Evolutionary conservation across 2,329 filamentous ascomycete genomes (phyloP).

Genomic region (Ascochyta lentis): DNA sequence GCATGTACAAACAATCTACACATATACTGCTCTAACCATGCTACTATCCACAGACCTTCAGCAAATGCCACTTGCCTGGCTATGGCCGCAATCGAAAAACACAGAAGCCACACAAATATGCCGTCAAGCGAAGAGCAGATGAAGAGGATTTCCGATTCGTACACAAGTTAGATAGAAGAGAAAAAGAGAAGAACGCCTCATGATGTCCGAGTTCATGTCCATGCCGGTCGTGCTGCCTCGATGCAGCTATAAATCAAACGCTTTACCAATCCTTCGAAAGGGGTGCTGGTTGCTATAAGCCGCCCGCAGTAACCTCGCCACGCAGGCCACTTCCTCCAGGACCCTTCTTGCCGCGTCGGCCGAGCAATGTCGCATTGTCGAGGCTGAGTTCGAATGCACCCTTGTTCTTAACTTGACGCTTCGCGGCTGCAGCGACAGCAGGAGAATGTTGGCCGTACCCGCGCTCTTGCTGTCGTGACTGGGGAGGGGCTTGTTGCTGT

Average conservation of each 20-base stretch:
- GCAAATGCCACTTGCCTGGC: neutral
- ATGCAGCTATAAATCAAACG: slow-evolving; percentile 14
- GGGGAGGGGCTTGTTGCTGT: slow-evolving; percentile 54
- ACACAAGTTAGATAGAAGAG: neutral
- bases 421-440: slow-evolving; percentile 81
- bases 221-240: slow-evolving; percentile 16
- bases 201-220: slow-evolving; percentile 21
- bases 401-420: slow-evolving; percentile 78
- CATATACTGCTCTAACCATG: slow-evolving; percentile 4
- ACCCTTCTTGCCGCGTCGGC: slow-evolving; percentile 66
- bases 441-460: slow-evolving; percentile 92
- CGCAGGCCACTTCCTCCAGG: slow-evolving; percentile 54
- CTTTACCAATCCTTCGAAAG: slow-evolving; percentile 41
- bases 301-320: slow-evolving; percentile 48
- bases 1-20: slow-evolving; percentile 4
- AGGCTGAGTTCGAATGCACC: slow-evolving; percentile 91
- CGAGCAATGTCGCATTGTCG: slow-evolving; percentile 87
- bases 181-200: slow-evolving; percentile 30
- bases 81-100: slow-evolving; percentile 2
- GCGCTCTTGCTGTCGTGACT: slow-evolving; percentile 56
- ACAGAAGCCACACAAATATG: slow-evolving; percentile 11
- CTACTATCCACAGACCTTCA: neutral
- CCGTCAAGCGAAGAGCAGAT: slow-evolving; percentile 11
- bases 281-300: slow-evolving; percentile 41
- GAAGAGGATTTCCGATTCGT: slow-evolving; percentile 6